A percentile compares a stretch with the other conserved stretches of the same genome.
These are phyloP conservation scores for Kwoniella heveanensis DNA, from an alignment of 768 basidiomycete species.

Conservation along the genomic window DNA sequence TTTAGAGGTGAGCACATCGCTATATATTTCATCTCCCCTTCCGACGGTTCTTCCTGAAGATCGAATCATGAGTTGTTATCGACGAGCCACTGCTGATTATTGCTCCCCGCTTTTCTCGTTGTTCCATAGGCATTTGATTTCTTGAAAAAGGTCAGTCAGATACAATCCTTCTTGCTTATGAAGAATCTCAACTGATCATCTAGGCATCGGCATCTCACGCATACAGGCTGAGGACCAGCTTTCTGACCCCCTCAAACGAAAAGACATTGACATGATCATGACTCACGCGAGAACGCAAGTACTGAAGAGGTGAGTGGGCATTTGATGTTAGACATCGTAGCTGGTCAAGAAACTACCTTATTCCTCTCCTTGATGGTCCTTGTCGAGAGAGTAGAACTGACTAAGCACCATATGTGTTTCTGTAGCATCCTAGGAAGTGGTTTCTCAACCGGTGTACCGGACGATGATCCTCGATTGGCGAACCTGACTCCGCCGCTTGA, in stretches of 20 bases:
- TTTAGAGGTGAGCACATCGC: slow-evolving; percentile 53
- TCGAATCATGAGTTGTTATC: too few species aligned
- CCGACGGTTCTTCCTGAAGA: too few species aligned
- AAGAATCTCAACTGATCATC: slow-evolving; percentile 18
- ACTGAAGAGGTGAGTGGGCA: slow-evolving; percentile 45
- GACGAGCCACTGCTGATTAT: too few species aligned
- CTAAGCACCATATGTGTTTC: neutral
- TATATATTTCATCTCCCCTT: too few species aligned
- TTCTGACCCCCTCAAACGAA: slow-evolving; percentile 43
- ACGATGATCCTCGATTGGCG: slow-evolving; percentile 46
- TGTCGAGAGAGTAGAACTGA: too few species aligned
- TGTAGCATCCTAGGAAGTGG: slow-evolving; percentile 47
- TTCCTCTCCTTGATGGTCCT: too few species aligned
- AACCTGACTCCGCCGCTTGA: slow-evolving; percentile 50
- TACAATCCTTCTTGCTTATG: neutral
- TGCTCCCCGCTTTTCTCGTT: neutral
- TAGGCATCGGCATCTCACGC: slow-evolving; percentile 1
- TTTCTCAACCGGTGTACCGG: slow-evolving; percentile 45
- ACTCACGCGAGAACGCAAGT: slow-evolving; percentile 48
- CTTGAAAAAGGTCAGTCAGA: slow-evolving; percentile 54
- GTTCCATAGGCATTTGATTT: slow-evolving; percentile 52
- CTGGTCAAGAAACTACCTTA: slow-evolving; percentile 8
- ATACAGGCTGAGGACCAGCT: slow-evolving; percentile 52
- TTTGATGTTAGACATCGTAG: too few species aligned
- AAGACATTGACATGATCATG: slow-evolving; percentile 55